These are phyloP conservation scores for Sclerotinia trifoliorum DNA, from an alignment of 2,329 filamentous ascomycete species.

Conservation along the genomic window DNA sequence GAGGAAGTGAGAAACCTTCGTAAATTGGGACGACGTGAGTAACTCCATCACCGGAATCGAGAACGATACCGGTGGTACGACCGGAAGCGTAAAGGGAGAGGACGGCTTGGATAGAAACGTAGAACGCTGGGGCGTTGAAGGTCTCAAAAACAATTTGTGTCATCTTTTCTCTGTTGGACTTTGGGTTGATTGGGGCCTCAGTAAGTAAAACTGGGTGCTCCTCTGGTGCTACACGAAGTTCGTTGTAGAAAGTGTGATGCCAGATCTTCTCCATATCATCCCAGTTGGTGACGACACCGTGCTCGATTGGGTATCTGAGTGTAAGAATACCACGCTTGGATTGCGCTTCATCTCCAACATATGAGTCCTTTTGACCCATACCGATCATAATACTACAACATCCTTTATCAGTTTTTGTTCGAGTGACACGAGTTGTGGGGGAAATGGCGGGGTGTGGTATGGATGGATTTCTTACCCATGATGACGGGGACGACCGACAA, in stretches of 20 bases:
- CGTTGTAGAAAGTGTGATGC: conserved; percentile 99
- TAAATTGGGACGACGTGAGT: conserved; percentile 99
- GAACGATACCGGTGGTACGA: conserved; percentile 99
- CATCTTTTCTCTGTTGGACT: conserved; percentile 99
- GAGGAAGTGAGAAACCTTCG: conserved; percentile 99
- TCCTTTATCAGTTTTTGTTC: conserved; percentile 36
- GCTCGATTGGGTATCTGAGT: conserved; percentile 99
- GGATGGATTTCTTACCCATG: conserved; percentile 75
- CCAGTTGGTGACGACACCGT: conserved; percentile 99
- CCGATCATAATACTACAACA: conserved; percentile 94
- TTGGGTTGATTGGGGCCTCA: conserved; percentile 99
- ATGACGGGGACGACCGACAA: conserved; percentile 98
- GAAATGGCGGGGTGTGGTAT: conserved; percentile 30
- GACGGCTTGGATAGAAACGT: conserved; percentile 99
- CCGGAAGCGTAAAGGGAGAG: conserved; percentile 98
- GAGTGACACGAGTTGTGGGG: conserved; percentile 24
- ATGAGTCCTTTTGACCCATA: conserved; percentile 99
- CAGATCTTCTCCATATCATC: conserved; percentile 99
- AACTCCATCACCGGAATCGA: conserved; percentile 99
- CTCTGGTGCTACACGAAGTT: conserved; percentile 98
- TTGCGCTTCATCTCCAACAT: conserved; percentile 99
- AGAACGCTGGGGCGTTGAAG: conserved; percentile 99
- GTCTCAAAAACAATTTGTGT: conserved; percentile 99
- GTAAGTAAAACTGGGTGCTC: conserved; percentile 99
- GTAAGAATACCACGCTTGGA: conserved; percentile 99